Base-by-base conservation (phyloP, 2,329 filamentous ascomycete genomes). In the Cadophora malorum region DNA sequence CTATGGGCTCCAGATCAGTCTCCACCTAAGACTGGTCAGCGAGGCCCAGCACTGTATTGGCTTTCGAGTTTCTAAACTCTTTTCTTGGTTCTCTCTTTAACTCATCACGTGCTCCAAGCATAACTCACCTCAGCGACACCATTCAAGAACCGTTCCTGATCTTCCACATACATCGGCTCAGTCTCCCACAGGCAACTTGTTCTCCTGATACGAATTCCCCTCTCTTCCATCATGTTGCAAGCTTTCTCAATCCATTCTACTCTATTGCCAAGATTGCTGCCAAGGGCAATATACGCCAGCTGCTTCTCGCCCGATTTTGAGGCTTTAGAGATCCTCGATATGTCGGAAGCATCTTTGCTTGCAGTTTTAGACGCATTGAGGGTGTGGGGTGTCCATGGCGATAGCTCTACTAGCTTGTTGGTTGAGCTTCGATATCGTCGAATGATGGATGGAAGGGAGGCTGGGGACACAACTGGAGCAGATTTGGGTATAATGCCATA, bases 171-270 rank as follows among this genome's bases (percentile, higher is more conserved):
- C 96, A 99, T 99, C 25, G 96, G 93, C 74, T 93, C 89, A 3
- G 95, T 99, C 81, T 98, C 94, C 86, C 96, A 99, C 3, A 99
- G 83, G 69, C 89, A 91, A 79, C 95, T 98, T 0, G 95, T 97
- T 74, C 90, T 85, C 75, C 88, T 85, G 49, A 99, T 86, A 64
- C 81, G 87, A 76, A 98, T 93, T 41, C 88, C 89, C 25, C 87
- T 84, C 55, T 84, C 82, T 71, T 92, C 88, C 88, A 99, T 93
- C 77, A 91, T 87, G 55, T 83, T 84, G 78, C 94, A 94, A 0
- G 96, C 95, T 74, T 86, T 84, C 79, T 97, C 94, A 72, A 99
- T 96, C 86, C 91, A 91, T 52, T 84, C 86, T 63, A 97, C 85
- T 52, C 94, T 90, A 77, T 98, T 90, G 4, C 94, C 95, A 63